Conservation (phyloP, 1,284 basidiomycete genomes). For the Thecaphora thlaspeos region DNA sequence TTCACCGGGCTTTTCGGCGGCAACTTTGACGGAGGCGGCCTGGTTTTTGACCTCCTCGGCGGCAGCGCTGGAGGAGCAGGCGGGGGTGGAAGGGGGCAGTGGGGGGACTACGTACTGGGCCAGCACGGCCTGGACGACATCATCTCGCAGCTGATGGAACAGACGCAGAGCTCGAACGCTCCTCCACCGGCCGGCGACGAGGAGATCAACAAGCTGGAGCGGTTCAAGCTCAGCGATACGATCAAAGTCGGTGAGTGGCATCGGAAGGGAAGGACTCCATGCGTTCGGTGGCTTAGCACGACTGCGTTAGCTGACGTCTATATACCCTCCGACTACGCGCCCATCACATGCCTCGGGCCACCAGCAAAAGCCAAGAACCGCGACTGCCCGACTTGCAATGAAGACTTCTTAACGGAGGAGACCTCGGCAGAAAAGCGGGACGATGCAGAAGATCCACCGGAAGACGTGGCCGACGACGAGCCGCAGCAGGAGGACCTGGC, state of each 20-base stretch:
- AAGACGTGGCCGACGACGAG: slow-evolving; percentile 12
- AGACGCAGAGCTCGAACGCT: slow-evolving; percentile 38
- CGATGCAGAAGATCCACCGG: slow-evolving; percentile 12
- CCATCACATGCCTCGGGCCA: too few species aligned
- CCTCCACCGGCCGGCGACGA: slow-evolving; percentile 44
- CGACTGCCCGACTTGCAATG: slow-evolving; percentile 51
- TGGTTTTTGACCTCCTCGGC: slow-evolving; percentile 30
- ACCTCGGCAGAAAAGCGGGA: background rate
- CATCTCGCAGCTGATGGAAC: slow-evolving; percentile 51
- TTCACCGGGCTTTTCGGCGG: slow-evolving; percentile 42
- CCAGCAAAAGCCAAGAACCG: slow-evolving; percentile 32
- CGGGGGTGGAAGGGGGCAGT: slow-evolving; percentile 27
- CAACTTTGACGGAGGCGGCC: slow-evolving; percentile 18
- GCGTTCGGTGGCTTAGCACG: background rate
- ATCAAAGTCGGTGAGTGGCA: slow-evolving; percentile 11
- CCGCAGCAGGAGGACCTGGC: slow-evolving; percentile 40
- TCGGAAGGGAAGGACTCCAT: too few species aligned
- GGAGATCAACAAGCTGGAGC: slow-evolving; percentile 38
- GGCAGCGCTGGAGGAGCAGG: slow-evolving; percentile 12
- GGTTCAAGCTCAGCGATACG: slow-evolving; percentile 24
- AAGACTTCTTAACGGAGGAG: slow-evolving; percentile 25
- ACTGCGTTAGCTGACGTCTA: too few species aligned
- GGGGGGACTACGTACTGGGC: slow-evolving; percentile 46
- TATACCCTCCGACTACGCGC: too few species aligned
- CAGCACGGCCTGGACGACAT: slow-evolving; percentile 50